Evolutionary conservation across 179 eudicot genomes (phyloP), one percentile per base, ranked within the genome.

Genomic region (Nepenthes alata): DNA sequence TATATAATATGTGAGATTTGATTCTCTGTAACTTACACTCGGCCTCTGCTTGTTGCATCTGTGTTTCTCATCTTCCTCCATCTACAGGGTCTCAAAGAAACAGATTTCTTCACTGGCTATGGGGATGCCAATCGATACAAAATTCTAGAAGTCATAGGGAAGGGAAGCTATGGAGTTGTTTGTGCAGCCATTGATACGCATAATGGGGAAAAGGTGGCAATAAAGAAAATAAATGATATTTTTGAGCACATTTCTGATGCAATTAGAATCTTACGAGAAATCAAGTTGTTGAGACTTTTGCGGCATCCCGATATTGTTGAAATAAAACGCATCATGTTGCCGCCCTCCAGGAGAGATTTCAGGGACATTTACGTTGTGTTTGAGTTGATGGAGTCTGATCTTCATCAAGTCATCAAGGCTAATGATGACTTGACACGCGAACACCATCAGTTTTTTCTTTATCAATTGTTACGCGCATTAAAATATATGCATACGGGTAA

Each of bases 401-500:
- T 78, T 69, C 83, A 78, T 68, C 83, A 78, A 75, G 82, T 78
- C 68, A 78, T 78, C 77, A 78, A 78, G 67, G 83, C 83, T 57
- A 78, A 78, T 72, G 79, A 78, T 75, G 83, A 78, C 66, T 55
- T 78, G 68, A 75, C 79, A 12, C 77, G 79, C 11, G 83, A 78
- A 60, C 83, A 78, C 67, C 83, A 75, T 67, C 83, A 78, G 53
- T 78, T 78, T 64, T 78, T 78, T 58, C 79, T 78, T 49, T 78
- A 78, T 64, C 83, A 78, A 64, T 75, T 79, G 83, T 48, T 75
- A 61, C 82, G 79, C 36, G 79, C 82, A 48, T 58, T 91, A 62
- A 91, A 88, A 74, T 91, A 84, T 65, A 91, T 91, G 97, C 97
- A 91, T 77, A 85, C 96, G 69, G 97, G 97, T 90, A 62, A 25